phyloP scores from a whole-genome alignment of 2,329 filamentous ascomycete genomes.

The Aspergillus brasiliensis region DNA sequence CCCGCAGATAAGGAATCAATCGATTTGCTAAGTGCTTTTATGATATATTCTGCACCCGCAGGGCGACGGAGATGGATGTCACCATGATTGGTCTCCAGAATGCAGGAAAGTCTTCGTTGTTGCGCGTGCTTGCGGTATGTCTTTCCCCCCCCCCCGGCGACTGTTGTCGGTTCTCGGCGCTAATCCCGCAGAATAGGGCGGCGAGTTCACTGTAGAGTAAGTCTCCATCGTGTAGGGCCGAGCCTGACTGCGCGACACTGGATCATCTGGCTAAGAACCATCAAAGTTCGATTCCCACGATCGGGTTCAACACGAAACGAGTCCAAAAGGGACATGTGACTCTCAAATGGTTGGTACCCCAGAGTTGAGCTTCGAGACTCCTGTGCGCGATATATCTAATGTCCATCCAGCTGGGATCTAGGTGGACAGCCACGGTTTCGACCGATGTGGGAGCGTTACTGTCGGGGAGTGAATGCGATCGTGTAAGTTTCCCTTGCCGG shows the following conservation, averaged over 20 bases:
- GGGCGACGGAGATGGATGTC: conserved; percentile 99
- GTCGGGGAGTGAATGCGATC: conserved; percentile 94
- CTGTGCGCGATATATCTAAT: conserved; percentile 22
- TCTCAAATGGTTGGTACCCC: conserved; percentile 74
- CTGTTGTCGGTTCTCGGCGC: conserved; percentile 16
- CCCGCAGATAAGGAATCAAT: conserved; percentile 31
- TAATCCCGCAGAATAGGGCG: conserved; percentile 64
- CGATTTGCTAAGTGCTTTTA: conserved; percentile 22
- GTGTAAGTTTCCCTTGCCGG: conserved; percentile 59
- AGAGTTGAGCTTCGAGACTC: not conserved
- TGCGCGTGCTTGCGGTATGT: conserved; percentile 92
- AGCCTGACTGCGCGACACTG: conserved; percentile 2
- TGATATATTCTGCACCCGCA: conserved; percentile 43
- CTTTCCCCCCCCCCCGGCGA: conserved; percentile 1
- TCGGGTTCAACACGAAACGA: conserved; percentile 98
- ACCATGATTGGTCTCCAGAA: conserved; percentile 99
- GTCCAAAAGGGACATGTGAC: conserved; percentile 98
- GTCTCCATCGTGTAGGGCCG: conserved; percentile 42
- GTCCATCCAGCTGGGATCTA: conserved; percentile 75
- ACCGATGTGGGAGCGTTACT: conserved; percentile 99
- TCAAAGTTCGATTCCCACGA: conserved; percentile 90
- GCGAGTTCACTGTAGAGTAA: conserved; percentile 99
- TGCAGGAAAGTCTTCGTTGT: conserved; percentile 92
- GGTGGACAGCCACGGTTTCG: conserved; percentile 96
- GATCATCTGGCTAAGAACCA: conserved; percentile 20